A percentile compares a stretch with the other conserved stretches of the same genome.
These are phyloP conservation scores for Pyrus bretschneideri DNA, from an alignment of 306 rosid species.

Conservation along the genomic window DNA sequence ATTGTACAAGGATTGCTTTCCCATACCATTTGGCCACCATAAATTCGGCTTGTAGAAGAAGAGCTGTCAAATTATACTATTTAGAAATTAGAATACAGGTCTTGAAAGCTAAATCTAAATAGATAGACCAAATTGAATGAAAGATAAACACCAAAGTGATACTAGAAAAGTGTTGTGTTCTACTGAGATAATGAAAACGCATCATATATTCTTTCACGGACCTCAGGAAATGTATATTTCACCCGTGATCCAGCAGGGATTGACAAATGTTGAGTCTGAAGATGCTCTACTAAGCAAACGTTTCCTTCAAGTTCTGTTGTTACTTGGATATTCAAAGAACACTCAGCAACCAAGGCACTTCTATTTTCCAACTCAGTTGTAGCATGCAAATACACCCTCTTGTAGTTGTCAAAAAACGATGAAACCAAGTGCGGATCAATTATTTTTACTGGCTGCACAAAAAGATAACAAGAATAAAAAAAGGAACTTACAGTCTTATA, in stretches of 20 bases:
- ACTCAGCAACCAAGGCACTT: constrained; percentile 62
- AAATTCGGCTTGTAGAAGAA: constrained; percentile 82
- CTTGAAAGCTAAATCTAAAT: neutral
- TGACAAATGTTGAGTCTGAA: constrained; percentile 57
- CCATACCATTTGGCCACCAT: constrained; percentile 99
- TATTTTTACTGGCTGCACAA: constrained; percentile 84
- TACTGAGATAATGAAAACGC: neutral
- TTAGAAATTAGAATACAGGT: neutral
- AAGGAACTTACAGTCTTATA: no score
- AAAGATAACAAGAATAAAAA: neutral
- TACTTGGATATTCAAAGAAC: constrained; percentile 81
- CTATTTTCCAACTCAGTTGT: constrained; percentile 71
- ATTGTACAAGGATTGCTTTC: constrained; percentile 75
- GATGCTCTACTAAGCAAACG: constrained; percentile 66
- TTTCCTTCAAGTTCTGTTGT: constrained; percentile 58
- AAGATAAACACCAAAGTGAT: neutral
- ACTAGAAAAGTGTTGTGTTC: neutral
- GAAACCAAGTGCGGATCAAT: constrained; percentile 94
- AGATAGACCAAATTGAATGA: constrained; percentile 9
- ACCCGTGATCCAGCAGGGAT: constrained; percentile 59
- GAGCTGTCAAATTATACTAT: constrained; percentile 38
- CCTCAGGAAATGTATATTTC: constrained; percentile 81
- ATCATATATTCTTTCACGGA: constrained; percentile 21
- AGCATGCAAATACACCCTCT: constrained; percentile 70
- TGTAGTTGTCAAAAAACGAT: constrained; percentile 65